phyloP scores from a whole-genome alignment of 2,329 filamentous ascomycete species.

The Colletotrichum scovillei region DNA sequence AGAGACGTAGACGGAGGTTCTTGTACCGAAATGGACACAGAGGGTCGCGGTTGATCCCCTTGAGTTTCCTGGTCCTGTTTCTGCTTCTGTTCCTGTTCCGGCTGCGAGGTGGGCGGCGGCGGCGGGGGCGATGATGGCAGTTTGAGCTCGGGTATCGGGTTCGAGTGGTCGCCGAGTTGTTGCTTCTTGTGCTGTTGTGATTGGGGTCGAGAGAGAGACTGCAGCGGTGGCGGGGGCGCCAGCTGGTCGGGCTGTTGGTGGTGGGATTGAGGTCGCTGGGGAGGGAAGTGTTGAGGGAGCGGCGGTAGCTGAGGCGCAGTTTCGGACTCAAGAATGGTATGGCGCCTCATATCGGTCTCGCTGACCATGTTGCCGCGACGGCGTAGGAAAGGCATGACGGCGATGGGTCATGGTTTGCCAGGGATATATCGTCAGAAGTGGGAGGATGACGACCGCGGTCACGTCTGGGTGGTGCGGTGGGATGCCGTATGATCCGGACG shows the following conservation, averaged over 20 bases:
- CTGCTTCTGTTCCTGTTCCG: neutral
- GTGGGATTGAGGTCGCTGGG: slow-evolving; percentile 20
- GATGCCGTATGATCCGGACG: slow-evolving; percentile 28
- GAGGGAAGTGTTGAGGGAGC: slow-evolving; percentile 36
- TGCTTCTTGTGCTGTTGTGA: slow-evolving; percentile 18
- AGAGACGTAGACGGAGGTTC: slow-evolving; percentile 8
- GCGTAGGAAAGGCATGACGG: slow-evolving; percentile 70
- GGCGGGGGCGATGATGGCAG: neutral
- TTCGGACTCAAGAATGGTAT: slow-evolving; percentile 52
- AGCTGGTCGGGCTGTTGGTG: slow-evolving; percentile 2
- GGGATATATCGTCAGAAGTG: slow-evolving; percentile 23
- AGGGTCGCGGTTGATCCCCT: neutral
- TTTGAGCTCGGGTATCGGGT: neutral
- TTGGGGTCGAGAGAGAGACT: slow-evolving; percentile 4
- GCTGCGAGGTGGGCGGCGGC: neutral
- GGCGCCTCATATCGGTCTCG: slow-evolving; percentile 69
- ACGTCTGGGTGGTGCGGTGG: slow-evolving; percentile 5
- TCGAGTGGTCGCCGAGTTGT: slow-evolving; percentile 3
- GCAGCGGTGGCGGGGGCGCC: neutral
- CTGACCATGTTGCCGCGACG: slow-evolving; percentile 70
- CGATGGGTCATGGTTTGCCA: slow-evolving; percentile 49
- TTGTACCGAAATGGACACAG: slow-evolving; percentile 14
- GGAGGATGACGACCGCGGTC: slow-evolving; percentile 27
- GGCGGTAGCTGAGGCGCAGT: slow-evolving; percentile 41
- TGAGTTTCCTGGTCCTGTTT: neutral